Evolutionary conservation across 2,329 filamentous ascomycete species (phyloP).

Genomic region (Paraphoma chrysanthemicola): DNA sequence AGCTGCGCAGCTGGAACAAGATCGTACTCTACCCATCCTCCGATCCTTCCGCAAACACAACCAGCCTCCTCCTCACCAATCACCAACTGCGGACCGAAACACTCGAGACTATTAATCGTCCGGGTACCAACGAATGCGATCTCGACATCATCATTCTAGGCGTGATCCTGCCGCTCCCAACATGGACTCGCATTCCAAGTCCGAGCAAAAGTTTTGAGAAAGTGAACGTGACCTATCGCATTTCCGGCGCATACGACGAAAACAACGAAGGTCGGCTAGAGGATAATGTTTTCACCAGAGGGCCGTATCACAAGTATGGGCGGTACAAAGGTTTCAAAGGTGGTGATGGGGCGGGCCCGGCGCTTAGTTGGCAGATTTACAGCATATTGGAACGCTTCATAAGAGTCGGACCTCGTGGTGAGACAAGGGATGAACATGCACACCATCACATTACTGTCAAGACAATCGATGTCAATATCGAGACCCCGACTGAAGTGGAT

Average conservation of each 20-base stretch:
- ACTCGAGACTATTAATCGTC: slow-evolving; percentile 4
- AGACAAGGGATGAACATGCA: not conserved
- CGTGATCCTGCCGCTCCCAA: slow-evolving; percentile 18
- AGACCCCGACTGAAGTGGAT: slow-evolving; percentile 10
- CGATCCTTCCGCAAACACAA: slow-evolving; percentile 2
- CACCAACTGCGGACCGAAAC: slow-evolving; percentile 19
- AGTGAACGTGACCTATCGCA: slow-evolving; percentile 17
- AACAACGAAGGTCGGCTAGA: not conserved
- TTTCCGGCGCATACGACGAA: slow-evolving; percentile 10
- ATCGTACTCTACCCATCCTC: slow-evolving; percentile 5
- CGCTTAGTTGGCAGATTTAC: slow-evolving; percentile 19
- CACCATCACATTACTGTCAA: slow-evolving; percentile 13
- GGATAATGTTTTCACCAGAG: not conserved
- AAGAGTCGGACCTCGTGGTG: slow-evolving; percentile 9
- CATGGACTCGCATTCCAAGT: slow-evolving; percentile 16
- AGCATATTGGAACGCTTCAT: slow-evolving; percentile 24
- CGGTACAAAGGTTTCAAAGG: slow-evolving; percentile 8
- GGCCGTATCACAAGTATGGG: slow-evolving; percentile 1
- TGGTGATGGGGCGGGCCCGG: slow-evolving; percentile 4
- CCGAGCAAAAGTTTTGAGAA: slow-evolving; percentile 11
- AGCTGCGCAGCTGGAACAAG: not conserved
- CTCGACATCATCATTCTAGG: slow-evolving; percentile 21
- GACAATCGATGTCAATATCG: slow-evolving; percentile 18
- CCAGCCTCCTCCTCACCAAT: slow-evolving; percentile 14
- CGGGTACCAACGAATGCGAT: slow-evolving; percentile 3